Evolutionary conservation across 345 rosid genomes (phyloP).

Genomic region (Acer saccharum): DNA sequence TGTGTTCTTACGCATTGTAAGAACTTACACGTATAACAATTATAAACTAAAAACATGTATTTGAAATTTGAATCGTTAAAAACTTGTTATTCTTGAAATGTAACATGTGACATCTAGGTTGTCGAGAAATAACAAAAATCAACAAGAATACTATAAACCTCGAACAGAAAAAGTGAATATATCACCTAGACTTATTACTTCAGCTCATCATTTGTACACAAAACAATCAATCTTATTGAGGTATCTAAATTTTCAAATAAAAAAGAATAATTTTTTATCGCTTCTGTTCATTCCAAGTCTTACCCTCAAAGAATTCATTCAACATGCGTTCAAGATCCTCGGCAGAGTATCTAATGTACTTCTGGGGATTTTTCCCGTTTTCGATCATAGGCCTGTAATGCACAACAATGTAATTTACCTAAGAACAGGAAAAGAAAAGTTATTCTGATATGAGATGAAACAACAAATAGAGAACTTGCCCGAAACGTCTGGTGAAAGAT

Average conservation of each 20-base stretch:
- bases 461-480: slow-evolving; percentile 41
- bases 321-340: slow-evolving; percentile 92
- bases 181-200: slow-evolving; percentile 17
- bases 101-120: not conserved
- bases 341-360: slow-evolving; percentile 75
- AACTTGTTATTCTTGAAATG: not conserved
- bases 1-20: too few relatives aligned
- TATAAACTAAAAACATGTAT: not conserved
- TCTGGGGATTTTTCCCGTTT: slow-evolving; percentile 76
- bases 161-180: slow-evolving; percentile 1
- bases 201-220: slow-evolving; percentile 14
- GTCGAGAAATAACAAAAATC: not conserved
- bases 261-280: slow-evolving; percentile 36
- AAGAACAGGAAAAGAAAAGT: slow-evolving; percentile 5
- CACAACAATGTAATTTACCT: slow-evolving; percentile 15
- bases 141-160: not conserved
- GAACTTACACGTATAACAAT: not conserved
- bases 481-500: slow-evolving; percentile 86
- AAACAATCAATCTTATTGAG: not conserved
- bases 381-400: slow-evolving; percentile 78
- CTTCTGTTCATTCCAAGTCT: slow-evolving; percentile 81
- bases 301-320: slow-evolving; percentile 90
- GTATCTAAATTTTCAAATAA: not conserved
- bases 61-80: not conserved
- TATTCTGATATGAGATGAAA: not conserved